phyloP scores from a whole-genome alignment of 192 early-diverging fungal genomes.

The Coemansia sp. region DNA sequence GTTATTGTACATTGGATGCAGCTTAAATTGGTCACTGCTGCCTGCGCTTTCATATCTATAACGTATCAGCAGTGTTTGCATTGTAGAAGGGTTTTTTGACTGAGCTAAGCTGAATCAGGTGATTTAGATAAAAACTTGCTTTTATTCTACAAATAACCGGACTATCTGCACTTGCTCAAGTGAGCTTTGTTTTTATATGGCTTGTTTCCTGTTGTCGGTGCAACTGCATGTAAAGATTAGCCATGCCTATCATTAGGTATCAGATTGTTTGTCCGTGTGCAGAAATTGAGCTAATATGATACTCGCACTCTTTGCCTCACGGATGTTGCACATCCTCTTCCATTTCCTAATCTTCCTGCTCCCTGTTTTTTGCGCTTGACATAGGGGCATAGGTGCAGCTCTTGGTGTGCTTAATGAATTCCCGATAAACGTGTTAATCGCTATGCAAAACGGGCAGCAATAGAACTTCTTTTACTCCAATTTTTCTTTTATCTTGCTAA shows the following conservation, averaged over 20 bases:
- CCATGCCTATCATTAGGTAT: neutral
- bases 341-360: no score
- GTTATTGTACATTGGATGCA: conserved; percentile 6
- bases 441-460: no score
- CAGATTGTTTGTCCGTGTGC: neutral
- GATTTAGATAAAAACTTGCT: no score
- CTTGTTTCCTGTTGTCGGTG: neutral
- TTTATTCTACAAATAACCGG: conserved; percentile 2
- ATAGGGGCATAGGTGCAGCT: no score
- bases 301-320: conserved; percentile 1
- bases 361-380: no score
- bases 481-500: neutral
- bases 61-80: neutral
- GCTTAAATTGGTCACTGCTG: neutral
- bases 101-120: no score
- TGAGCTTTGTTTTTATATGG: neutral
- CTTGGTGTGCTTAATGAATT: no score
- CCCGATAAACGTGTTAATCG: no score
- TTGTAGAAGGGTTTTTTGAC: neutral
- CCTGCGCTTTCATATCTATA: no score
- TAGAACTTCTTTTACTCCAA: neutral
- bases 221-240: conserved; percentile 1
- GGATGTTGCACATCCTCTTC: conserved; percentile 3
- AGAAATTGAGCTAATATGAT: neutral
- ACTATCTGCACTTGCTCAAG: neutral